Evolutionary conservation across 2,329 filamentous ascomycete species (phyloP), one percentile per base, ranked within the genome.

Genomic region (Cylindrodendrum hubeiense): DNA sequence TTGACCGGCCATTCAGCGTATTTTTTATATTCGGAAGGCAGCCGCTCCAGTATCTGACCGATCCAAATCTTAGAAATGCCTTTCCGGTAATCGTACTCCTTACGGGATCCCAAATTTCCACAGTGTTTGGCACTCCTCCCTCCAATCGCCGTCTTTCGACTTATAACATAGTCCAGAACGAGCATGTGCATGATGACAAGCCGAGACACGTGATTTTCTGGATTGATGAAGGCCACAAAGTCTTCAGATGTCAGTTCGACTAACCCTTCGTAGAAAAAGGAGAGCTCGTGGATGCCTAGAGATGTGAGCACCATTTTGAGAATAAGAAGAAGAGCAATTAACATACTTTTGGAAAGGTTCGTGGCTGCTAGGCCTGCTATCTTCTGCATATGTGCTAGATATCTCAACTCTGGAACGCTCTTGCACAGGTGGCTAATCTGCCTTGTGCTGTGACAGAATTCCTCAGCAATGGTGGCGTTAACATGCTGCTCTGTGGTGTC

Each of bases 171-270:
- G 9, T 77, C 77, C 0, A 78, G 41, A 5, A 81, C 66, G 5
- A 80, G 74, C 59, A 81, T 78, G 62, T 82, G 80, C 30, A 79
- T 72, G 24, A 82, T 74, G 3, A 82, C 72, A 0, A 82, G 68
- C 41, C 78, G 80, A 1, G 76, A 76, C 3, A 69, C 54, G 44
- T 76, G 54, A 57, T 79, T 81, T 0, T 65, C 61, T 0, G 75
- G 67, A 33, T 80, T 69, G 17, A 74, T 63, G 28, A 82, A 79
- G 0, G 71, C 63, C 2, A 64, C 59, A 46, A 79, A 82, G 2
- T 81, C 77, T 8, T 75, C 71, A 21, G 71, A 67, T 3, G 54
- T 66, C 3, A 79, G 71, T 5, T 70, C 61, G 1, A 69, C 75
- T 1, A 81, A 56, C 1, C 74, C 62, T 4, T 71, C 65, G 43